Evolutionary conservation across 2,329 filamentous ascomycete species (phyloP), one percentile per base, ranked within the genome.

Genomic region (Myrmaecium sp.): DNA sequence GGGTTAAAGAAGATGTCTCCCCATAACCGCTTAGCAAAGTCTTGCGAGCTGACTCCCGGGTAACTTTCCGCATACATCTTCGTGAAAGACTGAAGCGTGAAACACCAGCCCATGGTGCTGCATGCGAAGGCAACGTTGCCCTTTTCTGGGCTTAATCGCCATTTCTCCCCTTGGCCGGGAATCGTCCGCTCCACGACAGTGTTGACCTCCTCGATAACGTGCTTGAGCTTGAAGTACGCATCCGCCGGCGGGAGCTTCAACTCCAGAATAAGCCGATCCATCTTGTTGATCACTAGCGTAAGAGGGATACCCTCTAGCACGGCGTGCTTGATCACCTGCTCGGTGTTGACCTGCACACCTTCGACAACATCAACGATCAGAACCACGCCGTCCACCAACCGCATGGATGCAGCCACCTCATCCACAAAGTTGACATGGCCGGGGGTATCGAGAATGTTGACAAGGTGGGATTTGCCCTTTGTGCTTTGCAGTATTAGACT

Each of bases 361-460:
- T 98, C 89, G 2, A 98, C 81, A 13, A 94, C 82, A 49, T 98
- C 89, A 10, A 98, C 84, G 9, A 98, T 76, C 25, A 98, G 58
- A 27, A 91, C 86, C 14, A 95, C 73, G 32, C 89, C 89, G 47
- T 98, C 89, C 4, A 79, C 84, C 27, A 98, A 57, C 21, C 89
- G 72, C 41, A 93, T 60, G 1, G 83, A 77, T 4, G 83, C 74
- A 6, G 89, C 89, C 19, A 98, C 82, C 52, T 98, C 89, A 47
- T 98, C 89, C 21, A 91, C 86, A 49, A 98, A 98, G 52, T 98
- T 94, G 46, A 95, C 89, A 49, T 98, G 89, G 5, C 89, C 89
- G 1, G 89, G 89, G 1, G 89, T 98, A 54, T 98, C 89, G 31
- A 98, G 63, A 29, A 98, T 73, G 54, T 95, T 95, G 56, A 98